Percentiles rank a stretch among this genome's conserved stretches.
Evolutionary conservation across 2,329 filamentous ascomycete species (phyloP).

Genomic region (Talaromyces piceae): DNA sequence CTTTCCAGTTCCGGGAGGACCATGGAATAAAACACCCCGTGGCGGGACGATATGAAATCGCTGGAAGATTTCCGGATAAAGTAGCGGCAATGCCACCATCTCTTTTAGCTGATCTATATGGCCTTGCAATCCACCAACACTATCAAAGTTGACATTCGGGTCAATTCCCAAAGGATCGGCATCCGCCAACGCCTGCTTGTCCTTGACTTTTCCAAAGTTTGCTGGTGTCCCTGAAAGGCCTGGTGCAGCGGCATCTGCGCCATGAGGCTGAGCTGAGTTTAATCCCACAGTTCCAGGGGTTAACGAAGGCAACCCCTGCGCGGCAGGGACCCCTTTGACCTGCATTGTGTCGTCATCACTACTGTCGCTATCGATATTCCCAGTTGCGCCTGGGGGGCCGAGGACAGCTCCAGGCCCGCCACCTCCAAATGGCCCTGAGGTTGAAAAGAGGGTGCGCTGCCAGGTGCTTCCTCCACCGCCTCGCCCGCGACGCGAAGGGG

Average conservation of each 20-base stretch:
- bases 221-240: constrained; percentile 58
- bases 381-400: constrained; percentile 62
- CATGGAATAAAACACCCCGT: constrained; percentile 91
- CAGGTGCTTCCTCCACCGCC: constrained; percentile 52
- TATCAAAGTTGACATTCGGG: constrained; percentile 84
- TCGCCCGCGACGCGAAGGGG: constrained; percentile 61
- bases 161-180: constrained; percentile 92
- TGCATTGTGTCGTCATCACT: constrained; percentile 84
- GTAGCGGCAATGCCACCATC: constrained; percentile 89
- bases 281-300: constrained; percentile 47
- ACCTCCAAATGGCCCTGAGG: constrained; percentile 85
- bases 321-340: constrained; percentile 44
- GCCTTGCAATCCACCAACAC: constrained; percentile 83
- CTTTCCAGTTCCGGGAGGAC: constrained; percentile 94
- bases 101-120: constrained; percentile 98
- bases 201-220: constrained; percentile 88
- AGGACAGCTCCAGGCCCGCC: constrained; percentile 65
- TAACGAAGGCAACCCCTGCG: constrained; percentile 54
- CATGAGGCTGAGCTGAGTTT: constrained; percentile 48
- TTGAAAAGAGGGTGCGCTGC: constrained; percentile 81
- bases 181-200: constrained; percentile 84
- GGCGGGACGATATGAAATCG: constrained; percentile 90
- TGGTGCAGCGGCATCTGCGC: constrained; percentile 49
- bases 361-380: constrained; percentile 84
- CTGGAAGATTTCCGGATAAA: constrained; percentile 91